Percentiles rank a stretch among this genome's conserved stretches.
These are phyloP conservation scores for Prunus yedoensis DNA, from an alignment of 331 rosid genomes.

Conservation along the genomic window DNA sequence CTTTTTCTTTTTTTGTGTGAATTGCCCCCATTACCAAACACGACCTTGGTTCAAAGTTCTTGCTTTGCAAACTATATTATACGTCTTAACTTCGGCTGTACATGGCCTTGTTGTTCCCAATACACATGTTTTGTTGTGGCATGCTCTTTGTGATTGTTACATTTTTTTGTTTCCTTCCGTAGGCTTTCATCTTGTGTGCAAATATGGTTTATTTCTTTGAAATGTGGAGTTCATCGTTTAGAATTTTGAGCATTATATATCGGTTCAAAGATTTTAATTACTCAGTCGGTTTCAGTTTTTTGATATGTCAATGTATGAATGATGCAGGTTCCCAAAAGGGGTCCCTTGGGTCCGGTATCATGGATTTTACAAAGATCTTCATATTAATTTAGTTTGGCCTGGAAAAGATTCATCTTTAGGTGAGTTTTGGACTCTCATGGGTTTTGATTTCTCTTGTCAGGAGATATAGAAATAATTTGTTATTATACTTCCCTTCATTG, in stretches of 20 bases:
- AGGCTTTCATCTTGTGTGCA: background rate
- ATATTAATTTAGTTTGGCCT: constrained; percentile 77
- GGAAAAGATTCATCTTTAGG: constrained; percentile 85
- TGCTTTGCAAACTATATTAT: background rate
- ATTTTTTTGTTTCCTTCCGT: background rate
- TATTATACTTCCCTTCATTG: background rate
- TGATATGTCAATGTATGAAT: constrained; percentile 20
- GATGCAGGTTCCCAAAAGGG: constrained; percentile 78
- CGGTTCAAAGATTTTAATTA: background rate
- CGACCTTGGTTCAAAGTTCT: background rate
- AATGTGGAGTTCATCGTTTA: background rate
- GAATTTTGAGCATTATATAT: background rate
- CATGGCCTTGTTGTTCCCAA: background rate
- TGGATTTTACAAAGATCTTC: constrained; percentile 72
- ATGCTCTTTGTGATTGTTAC: background rate
- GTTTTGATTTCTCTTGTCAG: background rate
- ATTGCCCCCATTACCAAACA: background rate
- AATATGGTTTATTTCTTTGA: background rate
- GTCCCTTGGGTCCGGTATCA: constrained; percentile 90
- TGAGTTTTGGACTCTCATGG: constrained; percentile 25
- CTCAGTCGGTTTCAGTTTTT: constrained; percentile 15
- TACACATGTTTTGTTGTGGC: background rate
- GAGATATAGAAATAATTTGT: background rate
- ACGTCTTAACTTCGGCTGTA: background rate
- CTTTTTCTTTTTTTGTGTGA: background rate